Conservation (phyloP, 1,284 basidiomycete species). For the Schizophyllum amplum region DNA sequence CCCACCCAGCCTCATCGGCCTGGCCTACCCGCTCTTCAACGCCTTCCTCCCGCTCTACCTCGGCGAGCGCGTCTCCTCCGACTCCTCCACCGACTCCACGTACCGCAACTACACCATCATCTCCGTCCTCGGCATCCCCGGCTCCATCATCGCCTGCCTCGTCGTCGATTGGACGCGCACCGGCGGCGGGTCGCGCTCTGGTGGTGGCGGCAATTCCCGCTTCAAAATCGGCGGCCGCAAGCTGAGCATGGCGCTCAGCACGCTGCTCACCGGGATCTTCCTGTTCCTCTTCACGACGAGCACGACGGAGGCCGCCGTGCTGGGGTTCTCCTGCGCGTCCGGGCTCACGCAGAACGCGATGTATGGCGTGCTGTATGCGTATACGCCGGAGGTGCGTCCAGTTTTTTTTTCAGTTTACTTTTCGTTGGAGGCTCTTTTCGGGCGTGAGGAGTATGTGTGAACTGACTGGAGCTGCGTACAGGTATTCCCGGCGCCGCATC, state of each 20-base stretch:
- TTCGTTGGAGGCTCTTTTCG: too few species aligned
- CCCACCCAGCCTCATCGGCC: conserved; percentile 36
- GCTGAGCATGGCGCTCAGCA: conserved; percentile 42
- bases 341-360: conserved; percentile 44
- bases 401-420: not conserved
- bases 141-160: conserved; percentile 45
- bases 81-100: conserved; percentile 24
- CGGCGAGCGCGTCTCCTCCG: conserved; percentile 26
- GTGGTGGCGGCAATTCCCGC: not conserved
- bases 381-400: conserved; percentile 45
- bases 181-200: not conserved
- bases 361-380: conserved; percentile 56
- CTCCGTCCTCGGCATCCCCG: conserved; percentile 45
- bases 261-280: conserved; percentile 45
- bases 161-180: conserved; percentile 43
- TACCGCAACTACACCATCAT: conserved; percentile 46
- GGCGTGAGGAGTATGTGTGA: too few species aligned
- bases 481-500: conserved; percentile 51
- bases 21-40: conserved; percentile 55
- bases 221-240: conserved; percentile 38
- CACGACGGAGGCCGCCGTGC: conserved; percentile 32
- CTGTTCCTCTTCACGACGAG: conserved; percentile 57
- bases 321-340: conserved; percentile 48
- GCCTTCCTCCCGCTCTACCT: conserved; percentile 48
- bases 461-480: not conserved